Conservation (phyloP, 352 stramenopile species). For the Pseudoperonospora humuli region DNA sequence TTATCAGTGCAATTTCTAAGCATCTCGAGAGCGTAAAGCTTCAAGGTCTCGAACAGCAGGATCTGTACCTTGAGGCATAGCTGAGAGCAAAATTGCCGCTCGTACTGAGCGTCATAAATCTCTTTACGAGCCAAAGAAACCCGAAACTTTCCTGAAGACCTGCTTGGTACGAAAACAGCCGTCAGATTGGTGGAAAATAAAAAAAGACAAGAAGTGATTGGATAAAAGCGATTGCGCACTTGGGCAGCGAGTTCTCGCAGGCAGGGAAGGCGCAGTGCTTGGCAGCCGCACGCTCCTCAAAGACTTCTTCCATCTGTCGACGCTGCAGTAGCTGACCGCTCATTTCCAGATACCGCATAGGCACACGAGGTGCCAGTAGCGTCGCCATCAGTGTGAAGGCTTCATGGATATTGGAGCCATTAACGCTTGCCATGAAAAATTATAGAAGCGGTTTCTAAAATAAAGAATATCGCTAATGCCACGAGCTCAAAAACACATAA, state of each 20-base stretch:
- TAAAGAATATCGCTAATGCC: too few species aligned
- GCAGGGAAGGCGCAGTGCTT: conserved; percentile 61
- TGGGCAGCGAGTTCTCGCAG: conserved; percentile 45
- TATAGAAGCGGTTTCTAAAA: too few species aligned
- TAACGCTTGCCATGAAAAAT: conserved; percentile 20
- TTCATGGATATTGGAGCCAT: conserved; percentile 63
- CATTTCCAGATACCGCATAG: conserved; percentile 57
- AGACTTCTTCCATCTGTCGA: conserved; percentile 74
- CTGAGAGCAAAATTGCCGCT: conserved; percentile 77
- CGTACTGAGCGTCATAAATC: conserved; percentile 74
- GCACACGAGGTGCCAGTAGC: conserved; percentile 55
- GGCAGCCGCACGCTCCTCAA: conserved; percentile 68
- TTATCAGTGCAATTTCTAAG: too few species aligned
- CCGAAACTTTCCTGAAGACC: conserved; percentile 57
- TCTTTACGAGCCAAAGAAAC: conserved; percentile 62
- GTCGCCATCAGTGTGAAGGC: conserved; percentile 76
- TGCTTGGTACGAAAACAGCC: conserved; percentile 8
- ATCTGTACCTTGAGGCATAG: conserved; percentile 50
- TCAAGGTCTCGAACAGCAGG: neutral
- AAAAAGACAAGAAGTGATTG: neutral
- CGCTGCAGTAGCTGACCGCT: conserved; percentile 64
- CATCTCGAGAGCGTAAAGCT: neutral
- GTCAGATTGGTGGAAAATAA: conserved; percentile 7
- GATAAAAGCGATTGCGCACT: conserved; percentile 25
- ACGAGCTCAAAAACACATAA: too few species aligned